Evolutionary conservation across 176 grass and related monocot genomes (phyloP), one percentile per base, ranked within the genome.

Genomic region (Musa beccarii): DNA sequence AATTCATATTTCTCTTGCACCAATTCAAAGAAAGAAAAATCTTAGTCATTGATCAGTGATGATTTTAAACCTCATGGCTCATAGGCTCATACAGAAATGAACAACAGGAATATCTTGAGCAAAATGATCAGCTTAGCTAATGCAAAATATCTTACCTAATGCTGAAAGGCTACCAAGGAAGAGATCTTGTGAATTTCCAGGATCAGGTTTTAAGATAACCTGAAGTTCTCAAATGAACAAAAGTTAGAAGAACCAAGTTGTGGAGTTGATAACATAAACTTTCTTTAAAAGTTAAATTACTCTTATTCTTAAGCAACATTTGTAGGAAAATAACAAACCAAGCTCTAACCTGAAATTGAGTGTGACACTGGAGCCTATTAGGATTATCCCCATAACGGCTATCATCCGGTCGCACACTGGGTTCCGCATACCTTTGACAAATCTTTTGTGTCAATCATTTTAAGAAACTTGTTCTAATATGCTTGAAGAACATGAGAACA

Each of bases 381-480:
- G 94, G 94, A 84, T 98, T 98, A 77, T 98, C 90, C 28, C 90
- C 94, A n/a, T 98, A 93, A 53, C 94, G 85, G 62, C 94, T 98
- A 49, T 93, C 94, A 52, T 98, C 94, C 19, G 94, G 94, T 72
- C 94, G 82, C 82, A 98, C 75, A 71, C 94, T 98, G 75, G 90
- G 94, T 61, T 98, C 94, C 71, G 85, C 94, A 43, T 98, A 98
- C 34, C 94, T 98, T 57, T 2, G 86, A 57, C 66, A 76, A 67
- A 55, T 63, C 1, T 51, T 54, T 66, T 68, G 2, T 8, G 68
- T 28, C 71, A 3, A 80, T 52, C 50, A 76, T 67, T 13, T 17
- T 49, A 8, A 52, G 2, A 64, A 65, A 28, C 3, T 3, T 16
- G 15, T 7, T 59, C 1, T 51, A 11, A 1, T 64, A 28, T 21